Percentiles rank a stretch among this genome's conserved stretches.
phyloP scores from a whole-genome alignment of 2,329 filamentous ascomycete genomes.

The Cercospora janseana region DNA sequence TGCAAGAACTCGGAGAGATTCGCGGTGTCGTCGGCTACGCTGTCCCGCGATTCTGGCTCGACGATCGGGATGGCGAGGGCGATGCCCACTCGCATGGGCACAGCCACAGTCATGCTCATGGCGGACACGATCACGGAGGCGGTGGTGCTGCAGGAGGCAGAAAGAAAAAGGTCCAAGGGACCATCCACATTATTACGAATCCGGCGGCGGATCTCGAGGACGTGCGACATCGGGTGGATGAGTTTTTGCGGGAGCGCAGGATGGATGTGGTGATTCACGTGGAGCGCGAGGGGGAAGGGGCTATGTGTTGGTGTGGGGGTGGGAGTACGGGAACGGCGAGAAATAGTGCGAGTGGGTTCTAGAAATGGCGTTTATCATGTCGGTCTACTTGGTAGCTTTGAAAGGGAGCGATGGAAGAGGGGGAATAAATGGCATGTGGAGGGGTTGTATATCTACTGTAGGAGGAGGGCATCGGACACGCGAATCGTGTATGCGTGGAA shows the following conservation, averaged over 20 bases:
- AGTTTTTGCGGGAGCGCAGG: conserved; percentile 67
- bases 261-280: conserved; percentile 87
- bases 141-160: neutral
- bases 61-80: conserved; percentile 57
- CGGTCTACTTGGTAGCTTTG: neutral
- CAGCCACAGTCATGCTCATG: conserved; percentile 22
- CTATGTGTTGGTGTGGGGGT: conserved; percentile 60
- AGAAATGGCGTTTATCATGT: too few species aligned
- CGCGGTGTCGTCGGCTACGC: conserved; percentile 82
- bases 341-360: conserved; percentile 8
- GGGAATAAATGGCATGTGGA: neutral
- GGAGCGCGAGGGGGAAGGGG: conserved; percentile 73
- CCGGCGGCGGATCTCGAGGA: conserved; percentile 74
- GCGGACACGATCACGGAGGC: conserved; percentile 28
- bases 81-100: conserved; percentile 48
- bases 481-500: too few species aligned
- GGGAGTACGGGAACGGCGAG: conserved; percentile 4
- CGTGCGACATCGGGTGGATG: conserved; percentile 71
- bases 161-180: conserved; percentile 63
- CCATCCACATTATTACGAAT: conserved; percentile 80
- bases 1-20: conserved; percentile 78
- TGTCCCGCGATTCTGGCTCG: conserved; percentile 88
- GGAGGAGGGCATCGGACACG: too few species aligned
- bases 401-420: neutral
- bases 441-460: neutral